These are phyloP conservation scores for Saccharomycopsis selenospora DNA, from an alignment of 805 yeast genomes.

Conservation along the genomic window DNA sequence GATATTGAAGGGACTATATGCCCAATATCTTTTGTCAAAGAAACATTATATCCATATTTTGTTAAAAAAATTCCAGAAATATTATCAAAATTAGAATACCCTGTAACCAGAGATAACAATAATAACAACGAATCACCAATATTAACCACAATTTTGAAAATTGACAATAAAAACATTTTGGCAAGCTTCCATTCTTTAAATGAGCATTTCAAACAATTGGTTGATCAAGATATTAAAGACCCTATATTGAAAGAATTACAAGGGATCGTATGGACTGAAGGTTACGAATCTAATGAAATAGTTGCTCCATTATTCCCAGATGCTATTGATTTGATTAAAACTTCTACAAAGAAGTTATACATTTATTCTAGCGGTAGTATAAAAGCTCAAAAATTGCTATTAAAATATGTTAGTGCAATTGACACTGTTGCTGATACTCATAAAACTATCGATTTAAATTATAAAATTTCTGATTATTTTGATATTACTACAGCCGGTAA, in stretches of 20 bases:
- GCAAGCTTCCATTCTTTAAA: slow-evolving; percentile 30
- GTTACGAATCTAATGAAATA: slow-evolving; percentile 71
- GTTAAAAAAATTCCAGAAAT: slow-evolving; percentile 39
- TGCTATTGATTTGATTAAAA: slow-evolving; percentile 50
- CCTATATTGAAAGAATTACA: slow-evolving; percentile 70
- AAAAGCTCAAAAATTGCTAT: slow-evolving; percentile 75
- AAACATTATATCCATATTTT: slow-evolving; percentile 71
- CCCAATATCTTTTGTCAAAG: slow-evolving; percentile 83
- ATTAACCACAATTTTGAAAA: neutral
- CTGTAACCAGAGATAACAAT: slow-evolving; percentile 16
- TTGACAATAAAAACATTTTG: slow-evolving; percentile 19
- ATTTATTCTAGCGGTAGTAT: slow-evolving; percentile 90
- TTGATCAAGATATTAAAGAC: slow-evolving; percentile 65
- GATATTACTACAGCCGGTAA: slow-evolving; percentile 82
- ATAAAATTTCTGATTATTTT: slow-evolving; percentile 56
- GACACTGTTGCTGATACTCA: slow-evolving; percentile 23
- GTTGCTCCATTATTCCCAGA: slow-evolving; percentile 72
- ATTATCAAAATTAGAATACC: slow-evolving; percentile 26
- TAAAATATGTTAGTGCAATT: slow-evolving; percentile 48
- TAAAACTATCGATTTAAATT: too few species aligned
- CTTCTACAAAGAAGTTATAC: slow-evolving; percentile 35
- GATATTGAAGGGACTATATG: slow-evolving; percentile 94
- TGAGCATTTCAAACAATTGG: slow-evolving; percentile 49
- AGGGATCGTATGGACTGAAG: slow-evolving; percentile 75
- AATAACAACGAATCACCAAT: neutral